A percentile compares a stretch with the other conserved stretches of the same genome.
Conservation (phyloP, 2,329 filamentous ascomycete species). For the Hypoxylon sp. region DNA sequence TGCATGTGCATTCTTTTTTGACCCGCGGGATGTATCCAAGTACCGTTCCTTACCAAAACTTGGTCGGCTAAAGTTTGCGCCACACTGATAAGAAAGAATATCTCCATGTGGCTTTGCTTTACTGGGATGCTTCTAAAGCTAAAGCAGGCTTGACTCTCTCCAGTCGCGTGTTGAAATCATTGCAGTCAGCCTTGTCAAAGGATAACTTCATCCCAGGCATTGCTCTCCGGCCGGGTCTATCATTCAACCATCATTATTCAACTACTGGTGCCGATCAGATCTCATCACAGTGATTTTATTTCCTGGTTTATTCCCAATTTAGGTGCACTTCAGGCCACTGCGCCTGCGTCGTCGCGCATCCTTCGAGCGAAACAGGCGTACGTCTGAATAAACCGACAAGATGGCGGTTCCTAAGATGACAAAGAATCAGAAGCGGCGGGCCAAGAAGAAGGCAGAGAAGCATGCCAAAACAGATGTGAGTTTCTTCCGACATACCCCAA, state of each 20-base stretch:
- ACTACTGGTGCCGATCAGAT: background rate
- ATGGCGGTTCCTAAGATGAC: conserved; percentile 82
- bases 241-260: background rate
- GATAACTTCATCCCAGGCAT: conserved; percentile 22
- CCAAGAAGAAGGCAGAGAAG: conserved; percentile 95
- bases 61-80: conserved; percentile 17
- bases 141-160: conserved; percentile 18
- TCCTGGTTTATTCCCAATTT: conserved; percentile 9
- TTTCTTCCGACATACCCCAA: conserved; percentile 19
- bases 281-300: background rate
- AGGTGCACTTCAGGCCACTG: conserved; percentile 6
- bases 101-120: conserved; percentile 3
- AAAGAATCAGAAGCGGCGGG: conserved; percentile 94
- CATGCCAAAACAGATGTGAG: conserved; percentile 72
- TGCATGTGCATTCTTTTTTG: conserved; percentile 1
- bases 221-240: background rate
- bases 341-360: conserved; percentile 34
- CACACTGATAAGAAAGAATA: conserved; percentile 23
- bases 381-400: conserved; percentile 52
- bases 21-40: conserved; percentile 8
- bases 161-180: conserved; percentile 41
- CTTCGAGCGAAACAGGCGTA: conserved; percentile 35
- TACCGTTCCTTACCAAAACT: conserved; percentile 27
- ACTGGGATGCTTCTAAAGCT: conserved; percentile 17
- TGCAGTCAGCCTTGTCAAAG: conserved; percentile 34